Conservation (phyloP, 176 grass and related monocot species). For the Avena eriantha region DNA sequence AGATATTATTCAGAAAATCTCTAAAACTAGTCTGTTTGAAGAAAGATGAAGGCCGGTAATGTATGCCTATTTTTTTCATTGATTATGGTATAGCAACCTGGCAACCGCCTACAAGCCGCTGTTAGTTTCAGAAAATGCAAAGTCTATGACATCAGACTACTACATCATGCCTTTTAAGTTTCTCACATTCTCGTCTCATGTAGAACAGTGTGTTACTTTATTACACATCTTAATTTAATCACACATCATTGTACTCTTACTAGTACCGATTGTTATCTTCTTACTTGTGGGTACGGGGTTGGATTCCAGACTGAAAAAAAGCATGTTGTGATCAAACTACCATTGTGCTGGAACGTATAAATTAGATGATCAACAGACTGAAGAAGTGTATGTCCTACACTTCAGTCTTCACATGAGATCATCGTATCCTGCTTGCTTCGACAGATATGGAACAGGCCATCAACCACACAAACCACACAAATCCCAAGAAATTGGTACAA, state of each 20-base stretch:
- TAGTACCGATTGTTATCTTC: too few species aligned
- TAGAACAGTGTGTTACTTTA: not conserved
- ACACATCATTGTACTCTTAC: not conserved
- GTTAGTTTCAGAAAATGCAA: not conserved
- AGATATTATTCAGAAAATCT: too few species aligned
- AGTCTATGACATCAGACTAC: not conserved
- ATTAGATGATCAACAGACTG: not conserved
- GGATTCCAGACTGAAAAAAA: too few species aligned
- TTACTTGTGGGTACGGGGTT: not conserved
- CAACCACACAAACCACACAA: too few species aligned
- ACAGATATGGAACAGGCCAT: not conserved
- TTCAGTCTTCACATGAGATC: constrained; percentile 17
- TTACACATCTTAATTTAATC: constrained; percentile 25
- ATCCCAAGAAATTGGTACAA: too few species aligned
- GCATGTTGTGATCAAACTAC: not conserved
- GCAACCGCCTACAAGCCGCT: not conserved
- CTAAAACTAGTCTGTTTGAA: not conserved
- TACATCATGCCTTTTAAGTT: not conserved
- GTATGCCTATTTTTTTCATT: not conserved
- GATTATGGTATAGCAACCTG: constrained; percentile 2
- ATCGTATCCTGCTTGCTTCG: constrained; percentile 19
- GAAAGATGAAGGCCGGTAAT: not conserved
- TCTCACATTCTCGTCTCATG: not conserved
- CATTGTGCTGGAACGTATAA: not conserved
- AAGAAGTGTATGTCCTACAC: not conserved